phyloP scores from a whole-genome alignment of 202 grass and related monocot species.

The Zizania palustris region DNA sequence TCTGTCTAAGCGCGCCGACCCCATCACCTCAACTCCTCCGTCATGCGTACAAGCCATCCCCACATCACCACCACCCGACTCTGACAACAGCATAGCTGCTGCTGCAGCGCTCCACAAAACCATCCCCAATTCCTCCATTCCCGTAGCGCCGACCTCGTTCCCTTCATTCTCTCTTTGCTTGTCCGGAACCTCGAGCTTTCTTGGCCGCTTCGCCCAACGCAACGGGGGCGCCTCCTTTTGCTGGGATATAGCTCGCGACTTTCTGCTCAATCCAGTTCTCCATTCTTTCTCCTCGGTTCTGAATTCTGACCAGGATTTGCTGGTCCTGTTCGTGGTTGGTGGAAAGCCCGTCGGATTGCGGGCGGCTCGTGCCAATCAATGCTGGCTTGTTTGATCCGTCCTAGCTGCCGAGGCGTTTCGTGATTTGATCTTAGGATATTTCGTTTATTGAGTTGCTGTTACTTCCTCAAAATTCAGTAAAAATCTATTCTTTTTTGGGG shows the following conservation, averaged over 20 bases:
- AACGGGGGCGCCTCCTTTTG: conserved; percentile 15
- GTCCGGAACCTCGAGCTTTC: conserved; percentile 46
- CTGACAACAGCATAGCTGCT: conserved; percentile 38
- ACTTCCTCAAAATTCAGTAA: background rate
- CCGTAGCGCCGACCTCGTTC: background rate
- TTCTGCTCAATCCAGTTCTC: conserved; percentile 11
- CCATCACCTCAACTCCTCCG: conserved; percentile 20
- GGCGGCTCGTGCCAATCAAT: conserved; percentile 18
- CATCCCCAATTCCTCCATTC: conserved; percentile 32
- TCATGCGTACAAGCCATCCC: conserved; percentile 91
- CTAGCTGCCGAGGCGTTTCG: conserved; percentile 25
- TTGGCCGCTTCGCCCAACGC: conserved; percentile 35
- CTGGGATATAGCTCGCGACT: conserved; percentile 36
- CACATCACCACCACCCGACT: conserved; percentile 43
- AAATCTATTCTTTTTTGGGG: background rate
- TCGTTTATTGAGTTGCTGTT: conserved; percentile 30
- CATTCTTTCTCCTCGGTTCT: background rate
- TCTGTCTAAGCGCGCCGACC: conserved; percentile 35
- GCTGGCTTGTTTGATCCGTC: conserved; percentile 33
- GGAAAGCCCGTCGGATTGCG: background rate
- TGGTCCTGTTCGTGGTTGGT: background rate
- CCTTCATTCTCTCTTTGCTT: conserved; percentile 11
- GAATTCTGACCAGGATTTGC: no score
- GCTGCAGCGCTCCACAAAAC: conserved; percentile 24
- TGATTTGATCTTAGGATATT: background rate